A percentile compares a stretch with the other conserved stretches of the same genome.
Evolutionary conservation across 768 basidiomycete genomes (phyloP).

Genomic region (Megacollybia marginata): DNA sequence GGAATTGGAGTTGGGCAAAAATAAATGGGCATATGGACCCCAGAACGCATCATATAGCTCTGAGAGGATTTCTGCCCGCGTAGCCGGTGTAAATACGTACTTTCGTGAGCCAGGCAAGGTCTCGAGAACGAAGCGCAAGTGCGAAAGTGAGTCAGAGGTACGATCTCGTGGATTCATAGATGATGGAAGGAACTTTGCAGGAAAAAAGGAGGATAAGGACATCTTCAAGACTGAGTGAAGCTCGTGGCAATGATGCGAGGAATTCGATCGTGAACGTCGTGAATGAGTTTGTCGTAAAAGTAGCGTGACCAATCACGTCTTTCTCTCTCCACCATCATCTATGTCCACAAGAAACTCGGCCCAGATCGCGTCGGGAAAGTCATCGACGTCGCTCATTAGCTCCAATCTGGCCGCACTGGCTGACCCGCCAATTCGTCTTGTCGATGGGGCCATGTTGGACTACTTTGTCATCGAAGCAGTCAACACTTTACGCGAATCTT

Average conservation of each 20-base stretch:
- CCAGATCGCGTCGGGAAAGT: slow-evolving; percentile 18
- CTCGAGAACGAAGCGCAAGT: slow-evolving; percentile 70
- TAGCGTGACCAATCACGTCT: too few species aligned
- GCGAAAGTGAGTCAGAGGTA: slow-evolving; percentile 56
- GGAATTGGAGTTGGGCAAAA: slow-evolving; percentile 58
- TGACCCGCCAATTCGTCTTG: slow-evolving; percentile 52
- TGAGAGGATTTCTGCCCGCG: slow-evolving; percentile 73
- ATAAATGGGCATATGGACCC: slow-evolving; percentile 67
- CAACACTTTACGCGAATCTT: slow-evolving; percentile 64
- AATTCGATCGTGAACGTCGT: neutral
- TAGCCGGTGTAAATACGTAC: slow-evolving; percentile 66
- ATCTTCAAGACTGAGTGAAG: neutral
- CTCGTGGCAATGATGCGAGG: neutral
- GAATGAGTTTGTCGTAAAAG: too few species aligned
- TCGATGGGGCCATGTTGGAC: slow-evolving; percentile 70
- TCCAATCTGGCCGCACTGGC: slow-evolving; percentile 44
- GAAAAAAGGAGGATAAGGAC: slow-evolving; percentile 28
- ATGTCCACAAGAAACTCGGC: slow-evolving; percentile 28
- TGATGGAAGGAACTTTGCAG: slow-evolving; percentile 42
- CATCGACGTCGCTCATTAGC: slow-evolving; percentile 16
- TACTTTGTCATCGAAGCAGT: slow-evolving; percentile 84
- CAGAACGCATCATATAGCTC: slow-evolving; percentile 81
- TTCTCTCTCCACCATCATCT: neutral
- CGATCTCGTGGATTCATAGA: slow-evolving; percentile 52
- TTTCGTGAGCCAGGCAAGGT: slow-evolving; percentile 77